Conservation (phyloP, 108 stramenopile genomes). For the Nitzschia inconspicua region DNA sequence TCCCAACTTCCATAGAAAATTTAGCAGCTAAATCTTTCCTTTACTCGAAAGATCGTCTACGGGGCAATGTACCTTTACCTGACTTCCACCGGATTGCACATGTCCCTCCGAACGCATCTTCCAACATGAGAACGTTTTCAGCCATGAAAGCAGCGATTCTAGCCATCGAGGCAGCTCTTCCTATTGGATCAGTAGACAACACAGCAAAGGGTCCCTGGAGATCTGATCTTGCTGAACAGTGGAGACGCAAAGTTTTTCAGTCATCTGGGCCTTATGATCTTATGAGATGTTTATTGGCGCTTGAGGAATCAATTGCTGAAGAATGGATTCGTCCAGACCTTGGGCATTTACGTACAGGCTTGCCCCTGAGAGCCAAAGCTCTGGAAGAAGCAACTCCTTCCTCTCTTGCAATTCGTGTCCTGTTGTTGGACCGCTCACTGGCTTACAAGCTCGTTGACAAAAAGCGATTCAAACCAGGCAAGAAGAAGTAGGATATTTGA, state of each 20-base stretch:
- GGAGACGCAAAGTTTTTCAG: constrained; percentile 57
- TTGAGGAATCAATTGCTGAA: constrained; percentile 70
- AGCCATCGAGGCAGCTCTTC: constrained; percentile 80
- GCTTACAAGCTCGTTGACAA: constrained; percentile 55
- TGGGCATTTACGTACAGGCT: constrained; percentile 56
- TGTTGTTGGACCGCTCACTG: constrained; percentile 64
- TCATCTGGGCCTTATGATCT: constrained; percentile 58
- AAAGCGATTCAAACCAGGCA: constrained; percentile 18
- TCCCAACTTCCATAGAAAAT: constrained; percentile 44
- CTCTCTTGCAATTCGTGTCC: constrained; percentile 57
- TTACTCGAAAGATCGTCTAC: constrained; percentile 49
- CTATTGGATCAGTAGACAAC: constrained; percentile 61
- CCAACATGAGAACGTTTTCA: constrained; percentile 54
- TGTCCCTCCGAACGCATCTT: constrained; percentile 29
- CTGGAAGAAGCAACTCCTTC: constrained; percentile 69
- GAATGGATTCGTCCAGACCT: constrained; percentile 64
- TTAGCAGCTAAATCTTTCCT: constrained; percentile 55
- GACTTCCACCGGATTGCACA: constrained; percentile 50
- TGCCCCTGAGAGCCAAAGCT: constrained; percentile 70
- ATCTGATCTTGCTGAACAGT: constrained; percentile 48
- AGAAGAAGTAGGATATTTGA: constrained; percentile 11
- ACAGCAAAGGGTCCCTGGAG: constrained; percentile 58
- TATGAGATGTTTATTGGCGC: constrained; percentile 59
- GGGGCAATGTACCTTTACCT: constrained; percentile 41
- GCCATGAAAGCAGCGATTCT: constrained; percentile 70